Percentiles rank a stretch among this genome's conserved stretches.
Conservation (phyloP, 2,329 filamentous ascomycete genomes). For the Chalaropsis thielavioides region DNA sequence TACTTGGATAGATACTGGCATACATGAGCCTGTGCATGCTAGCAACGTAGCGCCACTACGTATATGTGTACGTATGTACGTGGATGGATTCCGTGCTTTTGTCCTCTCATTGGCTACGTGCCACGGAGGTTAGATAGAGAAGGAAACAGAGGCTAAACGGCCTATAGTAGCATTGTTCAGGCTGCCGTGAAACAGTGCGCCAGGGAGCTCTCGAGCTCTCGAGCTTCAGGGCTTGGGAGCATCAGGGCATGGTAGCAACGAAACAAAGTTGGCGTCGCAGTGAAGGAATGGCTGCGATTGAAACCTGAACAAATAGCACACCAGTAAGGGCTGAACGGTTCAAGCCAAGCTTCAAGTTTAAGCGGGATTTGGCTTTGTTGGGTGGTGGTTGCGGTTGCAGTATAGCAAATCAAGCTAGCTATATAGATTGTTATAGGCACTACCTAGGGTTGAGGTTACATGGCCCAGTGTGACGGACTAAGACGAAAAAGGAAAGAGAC, state of each 20-base stretch:
- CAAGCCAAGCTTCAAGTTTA: not conserved
- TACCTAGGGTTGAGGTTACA: not conserved
- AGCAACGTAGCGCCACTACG: not conserved
- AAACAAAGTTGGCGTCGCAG: not conserved
- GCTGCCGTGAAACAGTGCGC: not conserved
- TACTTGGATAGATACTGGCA: not conserved
- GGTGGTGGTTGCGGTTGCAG: not conserved
- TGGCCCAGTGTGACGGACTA: not conserved
- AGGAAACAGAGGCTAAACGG: not conserved
- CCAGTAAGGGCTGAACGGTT: not conserved
- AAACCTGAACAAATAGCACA: not conserved
- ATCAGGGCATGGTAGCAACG: not conserved
- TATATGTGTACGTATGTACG: not conserved
- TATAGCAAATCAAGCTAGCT: not conserved
- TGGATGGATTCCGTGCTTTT: not conserved
- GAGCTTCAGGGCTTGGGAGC: not conserved
- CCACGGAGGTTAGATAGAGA: not conserved
- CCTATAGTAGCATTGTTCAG: slow-evolving; percentile 2
- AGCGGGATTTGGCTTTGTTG: not conserved
- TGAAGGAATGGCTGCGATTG: not conserved
- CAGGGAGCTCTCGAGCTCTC: not conserved
- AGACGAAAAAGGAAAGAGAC: slow-evolving; percentile 1
- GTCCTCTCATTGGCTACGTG: slow-evolving; percentile 1
- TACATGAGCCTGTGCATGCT: not conserved
- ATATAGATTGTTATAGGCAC: no score